phyloP scores from a whole-genome alignment of 2,329 filamentous ascomycete genomes.

The Hypoxylon rubiginosum region DNA sequence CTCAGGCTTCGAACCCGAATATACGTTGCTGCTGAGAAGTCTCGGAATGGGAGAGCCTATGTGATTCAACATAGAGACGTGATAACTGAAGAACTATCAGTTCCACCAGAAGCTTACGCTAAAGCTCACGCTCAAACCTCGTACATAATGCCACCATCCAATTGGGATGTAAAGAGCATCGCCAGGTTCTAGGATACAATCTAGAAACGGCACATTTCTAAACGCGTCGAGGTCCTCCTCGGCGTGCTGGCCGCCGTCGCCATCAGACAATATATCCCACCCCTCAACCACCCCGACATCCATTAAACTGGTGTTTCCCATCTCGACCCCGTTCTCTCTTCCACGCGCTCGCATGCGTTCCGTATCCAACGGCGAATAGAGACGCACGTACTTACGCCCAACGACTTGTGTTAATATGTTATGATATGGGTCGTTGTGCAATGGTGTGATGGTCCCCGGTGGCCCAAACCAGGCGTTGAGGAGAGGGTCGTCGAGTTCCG shows the following conservation, averaged over 20 bases:
- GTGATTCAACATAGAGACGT: background rate
- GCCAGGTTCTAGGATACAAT: slow-evolving; percentile 83
- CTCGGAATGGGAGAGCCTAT: background rate
- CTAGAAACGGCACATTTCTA: slow-evolving; percentile 73
- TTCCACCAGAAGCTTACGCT: slow-evolving; percentile 99
- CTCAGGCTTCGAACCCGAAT: too few species aligned
- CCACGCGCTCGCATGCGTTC: slow-evolving; percentile 71
- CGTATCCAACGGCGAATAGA: slow-evolving; percentile 80
- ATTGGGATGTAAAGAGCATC: slow-evolving; percentile 91
- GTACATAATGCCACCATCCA: slow-evolving; percentile 98
- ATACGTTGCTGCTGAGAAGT: background rate
- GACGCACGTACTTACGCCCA: slow-evolving; percentile 89
- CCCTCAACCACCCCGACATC: slow-evolving; percentile 80
- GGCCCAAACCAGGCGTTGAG: slow-evolving; percentile 97
- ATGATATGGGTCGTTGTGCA: slow-evolving; percentile 95
- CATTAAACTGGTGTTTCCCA: slow-evolving; percentile 88
- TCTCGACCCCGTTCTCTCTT: slow-evolving; percentile 80
- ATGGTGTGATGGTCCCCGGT: slow-evolving; percentile 85
- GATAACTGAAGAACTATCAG: slow-evolving; percentile 45
- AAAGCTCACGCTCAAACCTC: slow-evolving; percentile 86
- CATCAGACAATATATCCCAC: slow-evolving; percentile 60
- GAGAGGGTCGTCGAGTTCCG: slow-evolving; percentile 69
- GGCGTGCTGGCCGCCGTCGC: slow-evolving; percentile 50
- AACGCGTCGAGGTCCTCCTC: slow-evolving; percentile 63
- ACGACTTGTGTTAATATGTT: slow-evolving; percentile 93